Percentiles rank a stretch among this genome's conserved stretches.
These are phyloP conservation scores for Chrysoporthe austroafricana DNA, from an alignment of 2,329 filamentous ascomycete species.

Conservation along the genomic window DNA sequence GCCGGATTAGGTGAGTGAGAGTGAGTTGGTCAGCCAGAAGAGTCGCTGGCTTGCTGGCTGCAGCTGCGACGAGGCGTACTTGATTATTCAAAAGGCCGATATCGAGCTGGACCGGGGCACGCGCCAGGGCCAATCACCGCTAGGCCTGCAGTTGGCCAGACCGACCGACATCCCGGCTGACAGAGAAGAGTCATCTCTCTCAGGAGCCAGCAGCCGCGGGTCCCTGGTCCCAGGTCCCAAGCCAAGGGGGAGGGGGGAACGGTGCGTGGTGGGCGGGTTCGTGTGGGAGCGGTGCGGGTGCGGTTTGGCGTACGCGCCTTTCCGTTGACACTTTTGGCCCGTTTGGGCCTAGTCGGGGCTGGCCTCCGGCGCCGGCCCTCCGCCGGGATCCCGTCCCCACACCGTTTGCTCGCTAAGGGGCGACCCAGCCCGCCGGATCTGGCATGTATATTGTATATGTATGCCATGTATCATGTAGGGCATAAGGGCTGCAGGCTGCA, in stretches of 20 bases:
- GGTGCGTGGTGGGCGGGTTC: no score
- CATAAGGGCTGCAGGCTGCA: no score
- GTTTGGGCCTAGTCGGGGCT: neutral
- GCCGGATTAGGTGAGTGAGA: neutral
- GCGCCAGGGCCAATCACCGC: neutral
- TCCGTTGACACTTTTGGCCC: conserved; percentile 10
- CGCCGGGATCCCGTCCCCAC: neutral
- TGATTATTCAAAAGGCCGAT: conserved; percentile 4
- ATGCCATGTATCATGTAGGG: no score
- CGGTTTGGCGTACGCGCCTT: neutral
- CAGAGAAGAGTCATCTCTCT: neutral
- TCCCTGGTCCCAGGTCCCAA: no score
- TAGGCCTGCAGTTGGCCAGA: neutral
- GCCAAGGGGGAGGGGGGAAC: no score
- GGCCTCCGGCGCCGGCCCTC: conserved; percentile 4
- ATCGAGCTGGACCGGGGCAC: neutral
- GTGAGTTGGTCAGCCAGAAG: neutral
- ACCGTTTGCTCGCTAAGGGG: neutral
- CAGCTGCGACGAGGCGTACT: neutral
- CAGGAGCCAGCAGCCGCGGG: neutral
- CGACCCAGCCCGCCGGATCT: no score
- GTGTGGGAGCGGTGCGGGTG: neutral
- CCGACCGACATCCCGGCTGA: neutral
- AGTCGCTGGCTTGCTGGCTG: neutral
- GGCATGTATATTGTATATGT: no score